Evolutionary conservation across 2,329 filamentous ascomycete species (phyloP).

Genomic region (Calonectria honghensis): DNA sequence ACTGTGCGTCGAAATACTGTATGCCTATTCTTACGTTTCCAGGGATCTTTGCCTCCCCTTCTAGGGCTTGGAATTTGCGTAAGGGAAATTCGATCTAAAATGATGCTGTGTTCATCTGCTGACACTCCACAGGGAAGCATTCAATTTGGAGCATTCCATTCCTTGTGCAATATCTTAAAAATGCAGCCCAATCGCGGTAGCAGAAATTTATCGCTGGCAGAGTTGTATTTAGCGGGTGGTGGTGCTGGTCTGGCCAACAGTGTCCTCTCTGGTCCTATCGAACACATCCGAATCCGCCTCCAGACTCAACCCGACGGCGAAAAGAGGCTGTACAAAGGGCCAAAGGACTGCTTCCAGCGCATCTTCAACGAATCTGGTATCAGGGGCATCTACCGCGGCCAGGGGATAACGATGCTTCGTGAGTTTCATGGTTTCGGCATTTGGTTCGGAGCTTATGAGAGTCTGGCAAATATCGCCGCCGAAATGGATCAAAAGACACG

Average conservation of each 20-base stretch:
- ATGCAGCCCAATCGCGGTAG: neutral
- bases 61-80: conserved; percentile 34
- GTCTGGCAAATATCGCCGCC: neutral
- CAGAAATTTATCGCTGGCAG: neutral
- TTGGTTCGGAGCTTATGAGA: conserved; percentile 38
- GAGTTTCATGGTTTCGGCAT: conserved; percentile 36
- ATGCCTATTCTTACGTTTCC: neutral
- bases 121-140: conserved; percentile 14
- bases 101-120: neutral
- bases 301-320: conserved; percentile 27
- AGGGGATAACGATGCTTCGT: conserved; percentile 31
- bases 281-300: conserved; percentile 33
- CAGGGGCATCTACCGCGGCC: conserved; percentile 29
- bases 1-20: neutral
- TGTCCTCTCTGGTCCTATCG: conserved; percentile 29
- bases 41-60: conserved; percentile 31
- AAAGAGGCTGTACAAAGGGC: neutral
- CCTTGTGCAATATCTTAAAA: conserved; percentile 7
- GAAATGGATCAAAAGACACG: conserved; percentile 14
- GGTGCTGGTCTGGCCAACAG: conserved; percentile 31
- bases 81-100: neutral
- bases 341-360: conserved; percentile 21
- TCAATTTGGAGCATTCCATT: conserved; percentile 34
- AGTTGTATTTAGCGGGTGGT: conserved; percentile 25
- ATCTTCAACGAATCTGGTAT: neutral